These are phyloP conservation scores for Gentiana straminea DNA, from an alignment of 257 asterid species.

Conservation along the genomic window DNA sequence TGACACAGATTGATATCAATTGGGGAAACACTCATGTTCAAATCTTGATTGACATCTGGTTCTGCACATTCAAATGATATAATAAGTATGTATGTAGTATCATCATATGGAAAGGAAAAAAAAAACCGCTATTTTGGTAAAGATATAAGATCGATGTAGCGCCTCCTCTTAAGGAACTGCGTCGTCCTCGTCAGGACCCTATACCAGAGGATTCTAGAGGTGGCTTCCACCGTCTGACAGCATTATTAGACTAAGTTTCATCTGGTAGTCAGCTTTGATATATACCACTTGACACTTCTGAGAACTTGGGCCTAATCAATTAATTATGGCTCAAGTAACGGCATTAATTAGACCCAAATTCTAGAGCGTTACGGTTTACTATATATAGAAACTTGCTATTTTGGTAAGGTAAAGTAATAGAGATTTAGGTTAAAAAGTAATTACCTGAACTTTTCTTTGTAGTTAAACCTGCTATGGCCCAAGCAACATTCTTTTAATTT, in stretches of 20 bases:
- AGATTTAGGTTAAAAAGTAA: constrained; percentile 2
- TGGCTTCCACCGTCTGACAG: no score
- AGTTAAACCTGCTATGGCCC: constrained; percentile 74
- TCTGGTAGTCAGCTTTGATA: no score
- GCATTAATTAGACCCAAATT: neutral
- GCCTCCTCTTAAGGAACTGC: no score
- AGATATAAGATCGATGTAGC: no score
- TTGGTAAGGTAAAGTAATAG: neutral
- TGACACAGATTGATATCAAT: constrained; percentile 39
- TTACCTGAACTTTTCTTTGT: constrained; percentile 50
- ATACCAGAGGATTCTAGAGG: no score
- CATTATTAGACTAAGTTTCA: no score
- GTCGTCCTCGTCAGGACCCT: no score
- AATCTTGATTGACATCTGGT: constrained; percentile 37
- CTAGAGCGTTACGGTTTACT: no score
- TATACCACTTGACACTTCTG: no score
- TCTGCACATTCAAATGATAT: constrained; percentile 33
- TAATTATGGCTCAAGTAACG: no score
- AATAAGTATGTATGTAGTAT: neutral
- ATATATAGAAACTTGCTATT: neutral
- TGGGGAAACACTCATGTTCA: constrained; percentile 40
- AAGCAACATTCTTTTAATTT: constrained; percentile 64
- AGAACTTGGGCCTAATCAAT: no score
- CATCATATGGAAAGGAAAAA: neutral
- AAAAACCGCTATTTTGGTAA: no score